Conservation (phyloP, 257 asterid species). For the Dorcoceras hygrometricum region DNA sequence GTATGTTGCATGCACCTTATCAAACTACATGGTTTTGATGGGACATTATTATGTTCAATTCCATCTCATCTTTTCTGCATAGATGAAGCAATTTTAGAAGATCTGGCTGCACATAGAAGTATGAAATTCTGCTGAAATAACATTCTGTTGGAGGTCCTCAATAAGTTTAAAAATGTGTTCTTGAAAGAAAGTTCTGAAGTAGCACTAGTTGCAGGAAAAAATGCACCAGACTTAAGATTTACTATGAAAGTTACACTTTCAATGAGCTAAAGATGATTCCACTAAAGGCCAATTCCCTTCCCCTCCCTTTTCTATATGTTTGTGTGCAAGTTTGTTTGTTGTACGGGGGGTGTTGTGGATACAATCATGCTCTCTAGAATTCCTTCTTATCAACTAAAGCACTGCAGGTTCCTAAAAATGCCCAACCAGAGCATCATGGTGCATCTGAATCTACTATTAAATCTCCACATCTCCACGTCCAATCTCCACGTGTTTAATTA, state of each 20-base stretch:
- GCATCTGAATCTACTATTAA: constrained; percentile 32
- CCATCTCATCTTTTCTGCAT: not conserved
- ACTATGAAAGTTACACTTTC: not conserved
- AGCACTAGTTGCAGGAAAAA: not conserved
- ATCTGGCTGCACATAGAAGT: not conserved
- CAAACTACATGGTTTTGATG: not conserved
- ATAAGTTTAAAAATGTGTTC: not conserved
- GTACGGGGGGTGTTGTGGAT: not conserved
- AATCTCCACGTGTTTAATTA: constrained; percentile 24
- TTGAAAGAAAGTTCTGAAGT: not conserved
- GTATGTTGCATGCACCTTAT: not conserved
- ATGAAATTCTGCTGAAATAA: not conserved
- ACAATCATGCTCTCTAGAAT: constrained; percentile 11
- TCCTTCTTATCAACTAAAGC: not conserved
- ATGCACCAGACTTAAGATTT: not conserved
- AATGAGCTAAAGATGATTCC: not conserved
- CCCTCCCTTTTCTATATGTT: not conserved
- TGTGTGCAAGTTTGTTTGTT: not conserved
- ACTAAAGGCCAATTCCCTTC: not conserved
- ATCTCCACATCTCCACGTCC: constrained; percentile 28
- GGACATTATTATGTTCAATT: not conserved
- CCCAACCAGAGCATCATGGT: constrained; percentile 28
- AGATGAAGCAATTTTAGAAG: not conserved
- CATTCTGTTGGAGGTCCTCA: not conserved
- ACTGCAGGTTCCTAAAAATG: constrained; percentile 39